These are phyloP conservation scores for Boechera stricta DNA, from an alignment of 345 rosid genomes.

Conservation along the genomic window DNA sequence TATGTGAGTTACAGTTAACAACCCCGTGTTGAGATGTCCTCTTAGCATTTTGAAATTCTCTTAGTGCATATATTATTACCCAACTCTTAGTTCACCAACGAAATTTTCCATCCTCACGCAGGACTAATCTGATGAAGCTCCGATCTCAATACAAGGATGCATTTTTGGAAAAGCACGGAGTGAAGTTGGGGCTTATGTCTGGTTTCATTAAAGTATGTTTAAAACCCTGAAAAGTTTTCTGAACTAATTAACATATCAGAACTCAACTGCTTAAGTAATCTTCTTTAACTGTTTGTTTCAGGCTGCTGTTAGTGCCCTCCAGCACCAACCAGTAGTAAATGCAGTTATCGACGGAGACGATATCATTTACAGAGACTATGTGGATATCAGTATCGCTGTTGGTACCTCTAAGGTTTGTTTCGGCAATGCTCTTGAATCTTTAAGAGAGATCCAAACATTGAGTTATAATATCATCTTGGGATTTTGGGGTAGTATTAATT, in stretches of 20 bases:
- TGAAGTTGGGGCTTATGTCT: constrained; percentile 96
- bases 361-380: constrained; percentile 91
- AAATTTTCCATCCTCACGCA: constrained; percentile 34
- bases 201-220: constrained; percentile 83
- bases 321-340: constrained; percentile 92
- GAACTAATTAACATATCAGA: background rate
- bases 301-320: constrained; percentile 99
- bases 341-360: constrained; percentile 99
- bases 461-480: background rate
- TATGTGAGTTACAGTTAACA: constrained; percentile 59
- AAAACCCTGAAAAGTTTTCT: background rate
- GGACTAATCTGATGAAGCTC: constrained; percentile 99
- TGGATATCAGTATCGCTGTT: constrained; percentile 91
- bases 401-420: constrained; percentile 65
- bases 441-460: background rate
- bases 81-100: background rate
- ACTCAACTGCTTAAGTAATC: background rate
- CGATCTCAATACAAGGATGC: constrained; percentile 97
- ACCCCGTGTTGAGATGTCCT: background rate
- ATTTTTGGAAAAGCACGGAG: constrained; percentile 95
- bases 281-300: constrained; percentile 44
- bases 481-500: constrained; percentile 14
- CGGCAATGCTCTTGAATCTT: background rate
- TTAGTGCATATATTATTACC: background rate
- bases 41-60: constrained; percentile 13